Percentiles rank a stretch among this genome's conserved stretches.
Evolutionary conservation across 805 yeast genomes (phyloP).

Genomic region (Ogataea salicorniae): DNA sequence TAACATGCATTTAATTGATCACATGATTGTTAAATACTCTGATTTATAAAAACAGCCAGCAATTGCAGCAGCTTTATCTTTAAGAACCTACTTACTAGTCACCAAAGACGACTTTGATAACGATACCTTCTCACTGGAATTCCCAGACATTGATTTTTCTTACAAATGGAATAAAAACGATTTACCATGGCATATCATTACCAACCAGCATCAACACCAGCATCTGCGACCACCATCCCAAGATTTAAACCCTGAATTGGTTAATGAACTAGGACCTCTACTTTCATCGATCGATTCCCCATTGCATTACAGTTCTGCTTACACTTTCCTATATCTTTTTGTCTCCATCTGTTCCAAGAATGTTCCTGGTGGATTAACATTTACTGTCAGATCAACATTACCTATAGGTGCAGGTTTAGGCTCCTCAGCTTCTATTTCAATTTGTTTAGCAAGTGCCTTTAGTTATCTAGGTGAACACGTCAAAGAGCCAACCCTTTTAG

Average conservation of each 20-base stretch:
- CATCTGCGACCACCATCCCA: conserved; percentile 35
- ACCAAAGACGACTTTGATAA: conserved; percentile 36
- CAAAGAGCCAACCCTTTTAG: conserved; percentile 30
- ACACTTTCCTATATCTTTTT: conserved; percentile 77
- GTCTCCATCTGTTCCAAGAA: conserved; percentile 46
- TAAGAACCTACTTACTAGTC: conserved; percentile 77
- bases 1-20: too few relatives aligned
- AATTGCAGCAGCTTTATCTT: conserved; percentile 87
- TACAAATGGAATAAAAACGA: conserved; percentile 58
- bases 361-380: conserved; percentile 46
- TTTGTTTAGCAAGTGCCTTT: conserved; percentile 74
- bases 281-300: conserved; percentile 45
- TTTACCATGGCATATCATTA: conserved; percentile 53
- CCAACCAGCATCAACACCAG: conserved; percentile 20
- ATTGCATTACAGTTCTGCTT: conserved; percentile 71
- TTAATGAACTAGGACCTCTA: conserved; percentile 40
- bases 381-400: conserved; percentile 71
- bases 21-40: background rate
- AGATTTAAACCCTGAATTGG: conserved; percentile 57
- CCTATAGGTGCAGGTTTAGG: conserved; percentile 98
- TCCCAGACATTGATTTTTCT: conserved; percentile 74
- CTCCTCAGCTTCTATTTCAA: conserved; percentile 86
- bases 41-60: conserved; percentile 57
- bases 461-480: conserved; percentile 55
- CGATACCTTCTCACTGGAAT: conserved; percentile 55